phyloP scores from a whole-genome alignment of 2,329 filamentous ascomycete species.

The Alternaria longipes region DNA sequence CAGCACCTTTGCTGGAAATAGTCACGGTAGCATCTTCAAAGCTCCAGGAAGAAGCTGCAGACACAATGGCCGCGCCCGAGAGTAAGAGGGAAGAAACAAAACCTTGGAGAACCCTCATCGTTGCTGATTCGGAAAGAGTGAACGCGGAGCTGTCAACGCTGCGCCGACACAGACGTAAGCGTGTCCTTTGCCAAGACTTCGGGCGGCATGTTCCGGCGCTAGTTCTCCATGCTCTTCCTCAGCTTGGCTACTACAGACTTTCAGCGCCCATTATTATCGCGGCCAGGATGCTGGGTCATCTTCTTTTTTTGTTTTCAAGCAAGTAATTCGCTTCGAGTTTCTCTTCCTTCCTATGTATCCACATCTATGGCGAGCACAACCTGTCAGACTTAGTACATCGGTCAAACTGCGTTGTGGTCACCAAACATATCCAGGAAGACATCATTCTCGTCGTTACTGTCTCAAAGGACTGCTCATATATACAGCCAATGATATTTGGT shows the following conservation, averaged over 20 bases:
- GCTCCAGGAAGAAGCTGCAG: conserved; percentile 69
- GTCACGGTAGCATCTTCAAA: conserved; percentile 77
- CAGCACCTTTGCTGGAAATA: conserved; percentile 68
- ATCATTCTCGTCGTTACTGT: background rate
- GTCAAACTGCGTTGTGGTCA: background rate
- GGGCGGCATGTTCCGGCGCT: conserved; percentile 22
- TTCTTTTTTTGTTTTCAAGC: too few relatives aligned
- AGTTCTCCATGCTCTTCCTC: background rate
- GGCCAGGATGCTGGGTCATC: too few relatives aligned
- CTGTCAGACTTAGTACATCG: background rate
- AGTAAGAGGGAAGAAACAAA: conserved; percentile 55
- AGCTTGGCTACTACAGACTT: too few relatives aligned
- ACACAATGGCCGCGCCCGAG: conserved; percentile 52
- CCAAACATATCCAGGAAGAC: background rate
- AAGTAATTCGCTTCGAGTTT: too few relatives aligned
- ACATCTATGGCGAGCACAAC: too few relatives aligned
- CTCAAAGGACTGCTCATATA: background rate
- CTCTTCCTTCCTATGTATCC: too few relatives aligned
- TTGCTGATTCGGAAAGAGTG: conserved; percentile 37
- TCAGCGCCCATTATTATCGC: too few relatives aligned
- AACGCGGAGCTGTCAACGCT: conserved; percentile 37
- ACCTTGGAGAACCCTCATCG: conserved; percentile 55
- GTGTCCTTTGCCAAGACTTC: conserved; percentile 28
- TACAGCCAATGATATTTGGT: background rate
- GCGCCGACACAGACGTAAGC: conserved; percentile 28